Conservation (phyloP, 1,139 yeast species). For the Chernovozyma aurita region DNA sequence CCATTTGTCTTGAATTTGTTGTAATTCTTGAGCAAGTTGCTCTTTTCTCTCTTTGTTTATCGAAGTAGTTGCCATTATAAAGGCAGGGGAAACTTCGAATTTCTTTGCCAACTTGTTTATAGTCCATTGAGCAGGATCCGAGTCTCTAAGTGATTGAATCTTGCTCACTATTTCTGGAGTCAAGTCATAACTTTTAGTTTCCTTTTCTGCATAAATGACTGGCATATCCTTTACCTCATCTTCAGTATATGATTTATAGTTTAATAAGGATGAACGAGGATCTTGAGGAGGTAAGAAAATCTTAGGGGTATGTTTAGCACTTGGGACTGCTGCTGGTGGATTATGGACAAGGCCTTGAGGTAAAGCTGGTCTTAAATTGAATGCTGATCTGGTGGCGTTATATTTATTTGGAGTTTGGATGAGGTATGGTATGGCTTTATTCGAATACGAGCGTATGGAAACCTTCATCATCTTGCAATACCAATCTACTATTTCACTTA, state of each 20-base stretch:
- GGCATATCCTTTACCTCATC: slow-evolving; percentile 56
- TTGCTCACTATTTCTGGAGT: slow-evolving; percentile 58
- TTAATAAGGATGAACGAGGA: slow-evolving; percentile 44
- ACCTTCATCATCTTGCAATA: slow-evolving; percentile 2
- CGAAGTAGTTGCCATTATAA: slow-evolving; percentile 26
- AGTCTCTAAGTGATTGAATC: slow-evolving; percentile 55
- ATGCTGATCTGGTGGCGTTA: slow-evolving; percentile 36
- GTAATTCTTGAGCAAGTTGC: slow-evolving; percentile 13
- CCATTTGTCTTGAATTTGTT: slow-evolving; percentile 12
- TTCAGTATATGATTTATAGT: slow-evolving; percentile 21
- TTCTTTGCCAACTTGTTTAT: slow-evolving; percentile 63
- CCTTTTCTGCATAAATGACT: slow-evolving; percentile 32
- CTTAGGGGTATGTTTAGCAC: slow-evolving; percentile 53
- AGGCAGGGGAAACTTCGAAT: slow-evolving; percentile 37
- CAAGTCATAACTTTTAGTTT: slow-evolving; percentile 51
- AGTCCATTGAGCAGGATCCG: slow-evolving; percentile 64
- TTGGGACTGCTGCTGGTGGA: slow-evolving; percentile 34
- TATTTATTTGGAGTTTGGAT: slow-evolving; percentile 22
- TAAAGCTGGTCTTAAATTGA: slow-evolving; percentile 39
- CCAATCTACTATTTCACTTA: too few relatives aligned
- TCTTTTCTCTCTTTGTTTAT: slow-evolving; percentile 12
- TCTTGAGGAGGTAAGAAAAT: slow-evolving; percentile 67
- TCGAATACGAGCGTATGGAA: slow-evolving; percentile 1
- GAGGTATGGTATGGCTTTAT: slow-evolving; percentile 4
- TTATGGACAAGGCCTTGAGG: slow-evolving; percentile 37